Percentiles rank a stretch among this genome's conserved stretches.
These are phyloP conservation scores for Tolypocladium ovalisporum DNA, from an alignment of 2,329 filamentous ascomycete genomes.

Conservation along the genomic window DNA sequence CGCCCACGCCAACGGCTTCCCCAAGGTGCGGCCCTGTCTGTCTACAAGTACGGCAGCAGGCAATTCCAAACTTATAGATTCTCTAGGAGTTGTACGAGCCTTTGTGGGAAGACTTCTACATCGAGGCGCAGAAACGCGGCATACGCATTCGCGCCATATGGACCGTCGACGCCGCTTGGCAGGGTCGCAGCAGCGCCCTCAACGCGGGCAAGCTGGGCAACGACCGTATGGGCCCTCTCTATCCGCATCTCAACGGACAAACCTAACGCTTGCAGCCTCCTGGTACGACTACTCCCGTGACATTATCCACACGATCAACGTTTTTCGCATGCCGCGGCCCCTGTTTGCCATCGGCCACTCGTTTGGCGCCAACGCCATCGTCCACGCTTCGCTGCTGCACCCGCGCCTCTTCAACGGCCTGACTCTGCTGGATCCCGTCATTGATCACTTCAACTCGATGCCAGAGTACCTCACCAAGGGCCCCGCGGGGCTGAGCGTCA, in stretches of 20 bases:
- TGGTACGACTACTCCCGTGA: conserved; percentile 85
- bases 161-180: conserved; percentile 82
- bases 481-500: conserved; percentile 52
- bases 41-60: background rate
- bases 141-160: conserved; percentile 73
- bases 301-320: conserved; percentile 74
- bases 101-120: conserved; percentile 73
- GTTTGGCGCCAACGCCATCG: conserved; percentile 68
- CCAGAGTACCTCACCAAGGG: conserved; percentile 20
- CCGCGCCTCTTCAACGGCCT: conserved; percentile 69
- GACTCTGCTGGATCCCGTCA: conserved; percentile 76
- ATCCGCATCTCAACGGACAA: background rate
- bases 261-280: conserved; percentile 40
- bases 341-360: conserved; percentile 81
- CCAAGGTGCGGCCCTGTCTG: conserved; percentile 48
- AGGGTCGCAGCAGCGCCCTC: conserved; percentile 67
- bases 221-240: conserved; percentile 55
- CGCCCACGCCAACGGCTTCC: conserved; percentile 85
- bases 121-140: conserved; percentile 42
- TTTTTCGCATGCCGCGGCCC: conserved; percentile 69
- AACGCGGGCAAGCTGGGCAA: conserved; percentile 72
- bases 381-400: conserved; percentile 63
- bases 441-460: conserved; percentile 37
- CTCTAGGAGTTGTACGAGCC: conserved; percentile 80
- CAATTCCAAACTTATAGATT: background rate